Percentiles rank a stretch among this genome's conserved stretches.
These are phyloP conservation scores for Cladophialophora carrionii DNA, from an alignment of 2,329 filamentous ascomycete species.

Conservation along the genomic window DNA sequence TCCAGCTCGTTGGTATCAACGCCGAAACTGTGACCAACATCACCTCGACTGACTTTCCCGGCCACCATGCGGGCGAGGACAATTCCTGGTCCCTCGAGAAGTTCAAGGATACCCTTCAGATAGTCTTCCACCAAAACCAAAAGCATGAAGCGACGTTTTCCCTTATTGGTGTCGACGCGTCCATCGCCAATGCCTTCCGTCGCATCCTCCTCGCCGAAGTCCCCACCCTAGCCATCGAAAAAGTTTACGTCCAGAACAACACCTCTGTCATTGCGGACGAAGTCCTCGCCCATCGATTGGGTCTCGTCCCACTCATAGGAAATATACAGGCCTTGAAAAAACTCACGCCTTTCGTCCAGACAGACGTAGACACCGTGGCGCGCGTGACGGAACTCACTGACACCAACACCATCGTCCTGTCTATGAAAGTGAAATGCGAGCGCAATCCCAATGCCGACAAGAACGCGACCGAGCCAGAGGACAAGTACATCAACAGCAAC, in stretches of 20 bases:
- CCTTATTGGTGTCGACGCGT: constrained; percentile 85
- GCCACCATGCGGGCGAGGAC: constrained; percentile 87
- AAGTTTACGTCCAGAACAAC: constrained; percentile 92
- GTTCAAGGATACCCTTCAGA: constrained; percentile 69
- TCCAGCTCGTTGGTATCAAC: constrained; percentile 71
- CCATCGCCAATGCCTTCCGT: constrained; percentile 94
- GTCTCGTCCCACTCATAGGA: constrained; percentile 86
- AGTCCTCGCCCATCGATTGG: constrained; percentile 86
- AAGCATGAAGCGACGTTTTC: constrained; percentile 82
- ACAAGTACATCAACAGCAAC: constrained; percentile 83
- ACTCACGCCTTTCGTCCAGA: constrained; percentile 80
- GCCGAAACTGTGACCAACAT: constrained; percentile 88
- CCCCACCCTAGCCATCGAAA: constrained; percentile 90
- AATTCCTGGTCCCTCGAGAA: constrained; percentile 74
- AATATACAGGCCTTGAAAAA: constrained; percentile 75
- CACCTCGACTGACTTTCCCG: constrained; percentile 86
- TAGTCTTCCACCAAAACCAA: constrained; percentile 84
- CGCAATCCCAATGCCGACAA: constrained; percentile 72
- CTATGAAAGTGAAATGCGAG: constrained; percentile 77
- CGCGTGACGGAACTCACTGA: constrained; percentile 59
- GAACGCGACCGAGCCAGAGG: constrained; percentile 76
- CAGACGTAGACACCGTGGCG: constrained; percentile 59
- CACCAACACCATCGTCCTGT: constrained; percentile 83
- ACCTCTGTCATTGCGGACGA: constrained; percentile 98
- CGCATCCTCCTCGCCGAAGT: constrained; percentile 95